Evolutionary conservation across 306 rosid species (phyloP), one percentile per base, ranked within the genome.

Genomic region (Citrullus mucosospermus): DNA sequence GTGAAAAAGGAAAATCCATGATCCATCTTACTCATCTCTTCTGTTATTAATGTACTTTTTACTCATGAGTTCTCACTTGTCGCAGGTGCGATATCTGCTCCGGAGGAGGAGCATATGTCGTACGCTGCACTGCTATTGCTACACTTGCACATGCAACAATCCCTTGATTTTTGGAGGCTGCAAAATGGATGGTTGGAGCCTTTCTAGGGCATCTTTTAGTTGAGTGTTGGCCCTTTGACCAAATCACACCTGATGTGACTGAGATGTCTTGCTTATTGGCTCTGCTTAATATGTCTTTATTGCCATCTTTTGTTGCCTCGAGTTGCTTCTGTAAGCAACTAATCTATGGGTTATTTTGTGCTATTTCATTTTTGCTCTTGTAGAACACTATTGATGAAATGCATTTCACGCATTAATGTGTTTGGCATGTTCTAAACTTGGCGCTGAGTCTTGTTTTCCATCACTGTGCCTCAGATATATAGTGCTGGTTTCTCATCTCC

Each of bases 1-100:
- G 51, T 54, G 79, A 34, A n/a, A 57, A 39, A 39, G 16, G 25
- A 72, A 25, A 73, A 30, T 72, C 77, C 57, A 72, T 8, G 77
- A 53, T 48, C 79, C 34, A 44, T 6, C 6, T 44, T 69, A 79
- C 83, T 69, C 77, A 69, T 87, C 84, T 62, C 25, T 57, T 50
- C 78, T 65, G 66, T 69, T 46, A 66, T 83, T 77, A 60, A 48
- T 75, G 50, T 58, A 73, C 76, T 84, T 78, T 80, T 85, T 91
- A 91, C 97, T 92, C 85, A 89, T 89, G 43, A 88, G 84, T 86
- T 89, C 86, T 93, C 93, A 80, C 96, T 95, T 95, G 96, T 96
- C 97, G 99, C 99, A 96, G 99, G 97, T 96, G 98, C 99, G 99
- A 96, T 96, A 96, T 96, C 91, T 96, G 99, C 99, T 96, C 99